Evolutionary conservation across 192 early-diverging fungal species (phyloP), one percentile per base, ranked within the genome.

Genomic region (Entomortierella beljakovae): DNA sequence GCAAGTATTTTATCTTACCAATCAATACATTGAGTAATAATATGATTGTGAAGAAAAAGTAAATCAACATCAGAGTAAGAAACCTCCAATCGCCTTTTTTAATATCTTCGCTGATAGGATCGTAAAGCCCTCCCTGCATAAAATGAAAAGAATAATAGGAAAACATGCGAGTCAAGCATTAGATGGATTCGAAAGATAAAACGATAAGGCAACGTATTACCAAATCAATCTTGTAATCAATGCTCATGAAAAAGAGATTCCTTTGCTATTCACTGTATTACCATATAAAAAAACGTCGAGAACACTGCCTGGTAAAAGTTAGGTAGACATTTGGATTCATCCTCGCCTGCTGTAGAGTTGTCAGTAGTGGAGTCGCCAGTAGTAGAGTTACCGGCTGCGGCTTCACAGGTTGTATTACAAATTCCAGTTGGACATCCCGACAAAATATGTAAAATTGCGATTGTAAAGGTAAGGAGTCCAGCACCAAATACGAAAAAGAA

Each of bases 21-120:
- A 72, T 72, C 35, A 72, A 62, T 1, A 72, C 62, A 23, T 72
- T 72, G 2, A 72, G 62, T 55, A 72, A 29, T 9, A 72, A 57
- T 32, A 72, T 64, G 28, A 48, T 55, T 28, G 70, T 64, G 42
- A 72, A 72, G 46, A 65, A 64, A 33, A 72, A 64, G 49, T 72
- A 72, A 22, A 50, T 29, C 4, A 72, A 59, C 70, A 72, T 65
- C 46, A 72, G 48, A 1, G 38, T 43, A 1, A 64, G 70, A 49
- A 72, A 65, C 0, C 55, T 46, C 54, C 57, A 72, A 28, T 72
- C 58, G 7, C 53, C 54, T 18, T 2, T 7, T 6, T 20, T 42
- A 20, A 64, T 53, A 25, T 55, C 35, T 18, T 53, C 37, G 34
- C 31, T 59, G 32, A 72, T n/a, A 15, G 70, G 62, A 53, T 72